phyloP scores from a whole-genome alignment of 2,329 filamentous ascomycete species.

The Colletotrichum sublineola region DNA sequence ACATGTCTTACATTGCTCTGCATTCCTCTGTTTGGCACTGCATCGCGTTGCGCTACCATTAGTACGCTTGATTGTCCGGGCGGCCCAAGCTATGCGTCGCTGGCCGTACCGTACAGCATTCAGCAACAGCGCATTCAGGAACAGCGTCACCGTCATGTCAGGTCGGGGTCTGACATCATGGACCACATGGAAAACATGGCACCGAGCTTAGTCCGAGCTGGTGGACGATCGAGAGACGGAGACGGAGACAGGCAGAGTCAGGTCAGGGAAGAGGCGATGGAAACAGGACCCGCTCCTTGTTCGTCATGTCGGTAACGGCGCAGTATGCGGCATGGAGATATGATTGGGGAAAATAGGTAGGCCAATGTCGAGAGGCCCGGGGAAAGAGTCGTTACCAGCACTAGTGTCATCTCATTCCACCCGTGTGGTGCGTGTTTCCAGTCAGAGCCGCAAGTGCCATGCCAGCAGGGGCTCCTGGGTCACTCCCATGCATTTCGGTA shows the following conservation, averaged over 20 bases:
- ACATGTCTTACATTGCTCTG: not conserved
- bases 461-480: constrained; percentile 12
- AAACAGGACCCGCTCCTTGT: constrained; percentile 19
- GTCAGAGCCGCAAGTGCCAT: constrained; percentile 39
- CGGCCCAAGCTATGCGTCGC: constrained; percentile 1
- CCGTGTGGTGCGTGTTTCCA: constrained; percentile 36
- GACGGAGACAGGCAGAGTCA: not conserved
- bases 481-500: constrained; percentile 24
- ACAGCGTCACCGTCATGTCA: not conserved
- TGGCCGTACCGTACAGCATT: not conserved
- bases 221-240: not conserved
- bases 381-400: not conserved
- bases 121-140: no score
- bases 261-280: not conserved
- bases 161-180: constrained; percentile 40
- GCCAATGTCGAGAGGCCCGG: constrained; percentile 24
- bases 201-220: constrained; percentile 37
- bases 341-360: constrained; percentile 30
- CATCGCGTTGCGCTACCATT: constrained; percentile 12
- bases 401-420: constrained; percentile 35
- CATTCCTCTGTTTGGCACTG: constrained; percentile 9
- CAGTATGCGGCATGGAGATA: constrained; percentile 30
- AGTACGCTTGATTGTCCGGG: constrained; percentile 1
- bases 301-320: constrained; percentile 22
- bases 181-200: constrained; percentile 6